These are phyloP conservation scores for Cadophora malorum DNA, from an alignment of 2,329 filamentous ascomycete genomes.

Conservation along the genomic window DNA sequence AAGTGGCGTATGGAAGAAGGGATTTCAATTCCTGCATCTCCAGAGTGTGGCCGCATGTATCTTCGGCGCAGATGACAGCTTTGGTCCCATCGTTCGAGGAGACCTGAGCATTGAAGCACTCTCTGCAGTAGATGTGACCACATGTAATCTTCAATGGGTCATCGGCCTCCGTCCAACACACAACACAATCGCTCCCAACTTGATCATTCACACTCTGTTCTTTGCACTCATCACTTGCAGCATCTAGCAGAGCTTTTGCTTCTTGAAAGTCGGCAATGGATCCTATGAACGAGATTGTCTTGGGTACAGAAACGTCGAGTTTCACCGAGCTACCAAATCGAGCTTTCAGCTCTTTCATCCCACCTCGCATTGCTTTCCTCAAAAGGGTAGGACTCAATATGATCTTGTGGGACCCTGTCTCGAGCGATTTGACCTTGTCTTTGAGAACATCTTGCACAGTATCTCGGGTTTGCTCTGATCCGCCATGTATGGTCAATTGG, in stretches of 20 bases:
- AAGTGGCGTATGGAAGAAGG: constrained; percentile 18
- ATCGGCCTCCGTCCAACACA: constrained; percentile 50
- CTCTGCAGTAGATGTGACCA: constrained; percentile 51
- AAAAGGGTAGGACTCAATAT: constrained; percentile 14
- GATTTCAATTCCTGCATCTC: not conserved
- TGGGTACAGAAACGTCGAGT: constrained; percentile 46
- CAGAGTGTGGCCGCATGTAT: not conserved
- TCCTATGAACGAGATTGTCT: constrained; percentile 43
- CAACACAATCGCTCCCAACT: constrained; percentile 40
- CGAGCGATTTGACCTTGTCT: not conserved
- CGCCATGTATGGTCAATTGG: not conserved
- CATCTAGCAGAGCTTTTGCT: constrained; percentile 19
- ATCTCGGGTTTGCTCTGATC: not conserved
- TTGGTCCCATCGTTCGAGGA: constrained; percentile 27
- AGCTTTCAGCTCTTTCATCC: constrained; percentile 44
- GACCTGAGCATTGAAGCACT: constrained; percentile 50
- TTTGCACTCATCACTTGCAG: not conserved
- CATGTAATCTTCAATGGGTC: constrained; percentile 48
- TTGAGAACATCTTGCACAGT: not conserved
- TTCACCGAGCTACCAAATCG: constrained; percentile 44
- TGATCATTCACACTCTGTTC: not conserved
- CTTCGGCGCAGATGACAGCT: not conserved
- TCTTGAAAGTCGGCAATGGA: constrained; percentile 16
- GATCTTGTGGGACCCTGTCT: not conserved
- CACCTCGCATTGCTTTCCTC: constrained; percentile 27